Conservation (phyloP, 768 basidiomycete species). For the Tricholoma bakamatsutake region DNA sequence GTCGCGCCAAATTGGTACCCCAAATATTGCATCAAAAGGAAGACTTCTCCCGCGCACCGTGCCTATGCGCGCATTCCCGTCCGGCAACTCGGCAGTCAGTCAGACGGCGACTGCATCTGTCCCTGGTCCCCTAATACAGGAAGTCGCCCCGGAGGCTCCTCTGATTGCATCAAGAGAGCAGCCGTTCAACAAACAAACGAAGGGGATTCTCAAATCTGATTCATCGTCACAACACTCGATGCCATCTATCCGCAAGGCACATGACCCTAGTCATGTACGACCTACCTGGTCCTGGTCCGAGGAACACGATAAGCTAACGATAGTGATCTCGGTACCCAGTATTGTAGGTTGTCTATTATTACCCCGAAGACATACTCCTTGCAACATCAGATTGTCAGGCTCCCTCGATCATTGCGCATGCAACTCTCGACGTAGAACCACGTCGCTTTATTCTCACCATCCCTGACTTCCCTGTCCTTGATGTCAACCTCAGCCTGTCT, state of each 20-base stretch:
- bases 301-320: slow-evolving; percentile 32
- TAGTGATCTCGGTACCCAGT: slow-evolving; percentile 48
- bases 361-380: background rate
- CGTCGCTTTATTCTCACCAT: slow-evolving; percentile 49
- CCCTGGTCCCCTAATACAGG: slow-evolving; percentile 44
- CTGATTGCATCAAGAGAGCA: background rate
- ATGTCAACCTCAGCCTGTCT: slow-evolving; percentile 49
- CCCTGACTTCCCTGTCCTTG: slow-evolving; percentile 43
- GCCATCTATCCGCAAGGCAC: background rate
- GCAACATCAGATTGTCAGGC: slow-evolving; percentile 30
- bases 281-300: slow-evolving; percentile 52
- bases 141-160: slow-evolving; percentile 17
- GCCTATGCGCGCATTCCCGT: slow-evolving; percentile 43
- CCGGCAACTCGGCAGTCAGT: slow-evolving; percentile 13
- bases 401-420: slow-evolving; percentile 33
- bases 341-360: slow-evolving; percentile 39
- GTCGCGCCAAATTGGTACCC: slow-evolving; percentile 63
- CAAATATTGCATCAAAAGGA: slow-evolving; percentile 79
- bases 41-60: slow-evolving; percentile 53
- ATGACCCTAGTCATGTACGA: slow-evolving; percentile 19
- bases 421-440: slow-evolving; percentile 63
- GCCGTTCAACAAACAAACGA: slow-evolving; percentile 18
- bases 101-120: background rate
- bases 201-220: slow-evolving; percentile 39
- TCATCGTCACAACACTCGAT: slow-evolving; percentile 2